A percentile compares a stretch with the other conserved stretches of the same genome.
phyloP scores from a whole-genome alignment of 176 grass and related monocot species.

The Avena sativa region DNA sequence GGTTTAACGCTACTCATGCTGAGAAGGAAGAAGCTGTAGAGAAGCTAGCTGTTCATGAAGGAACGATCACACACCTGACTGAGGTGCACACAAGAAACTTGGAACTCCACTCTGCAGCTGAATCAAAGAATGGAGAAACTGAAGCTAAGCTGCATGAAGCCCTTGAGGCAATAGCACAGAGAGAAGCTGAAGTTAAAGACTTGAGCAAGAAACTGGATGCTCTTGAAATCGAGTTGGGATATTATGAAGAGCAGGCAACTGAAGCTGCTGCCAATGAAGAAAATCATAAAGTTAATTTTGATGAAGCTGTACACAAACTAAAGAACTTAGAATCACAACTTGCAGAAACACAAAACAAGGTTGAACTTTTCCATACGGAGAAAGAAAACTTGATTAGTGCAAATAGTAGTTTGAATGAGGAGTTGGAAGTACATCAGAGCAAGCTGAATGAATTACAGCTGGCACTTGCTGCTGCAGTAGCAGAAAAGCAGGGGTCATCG shows the following conservation, averaged over 20 bases:
- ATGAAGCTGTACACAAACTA: conserved; percentile 52
- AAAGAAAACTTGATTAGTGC: conserved; percentile 63
- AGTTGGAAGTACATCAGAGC: conserved; percentile 60
- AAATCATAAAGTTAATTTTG: conserved; percentile 53
- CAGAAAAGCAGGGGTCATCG: conserved; percentile 63
- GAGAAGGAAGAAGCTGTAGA: conserved; percentile 58
- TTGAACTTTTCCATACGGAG: conserved; percentile 53
- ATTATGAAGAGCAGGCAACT: conserved; percentile 69
- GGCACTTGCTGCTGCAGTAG: conserved; percentile 49
- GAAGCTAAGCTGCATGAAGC: conserved; percentile 57
- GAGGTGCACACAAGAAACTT: conserved; percentile 59
- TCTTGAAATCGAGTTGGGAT: conserved; percentile 75
- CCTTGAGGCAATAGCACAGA: conserved; percentile 50
- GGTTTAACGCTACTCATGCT: conserved; percentile 51
- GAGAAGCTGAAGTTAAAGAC: conserved; percentile 71
- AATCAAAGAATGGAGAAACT: conserved; percentile 56
- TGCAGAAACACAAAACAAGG: conserved; percentile 52
- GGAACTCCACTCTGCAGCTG: conserved; percentile 60
- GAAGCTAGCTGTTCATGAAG: conserved; percentile 57
- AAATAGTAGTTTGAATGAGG: conserved; percentile 65
- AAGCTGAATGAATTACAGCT: conserved; percentile 79
- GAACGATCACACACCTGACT: conserved; percentile 57
- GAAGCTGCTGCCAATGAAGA: conserved; percentile 62
- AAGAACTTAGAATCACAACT: conserved; percentile 56
- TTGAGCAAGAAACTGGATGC: conserved; percentile 75